phyloP scores from a whole-genome alignment of 805 yeast genomes.

The Tanozyma kutaoensis region DNA sequence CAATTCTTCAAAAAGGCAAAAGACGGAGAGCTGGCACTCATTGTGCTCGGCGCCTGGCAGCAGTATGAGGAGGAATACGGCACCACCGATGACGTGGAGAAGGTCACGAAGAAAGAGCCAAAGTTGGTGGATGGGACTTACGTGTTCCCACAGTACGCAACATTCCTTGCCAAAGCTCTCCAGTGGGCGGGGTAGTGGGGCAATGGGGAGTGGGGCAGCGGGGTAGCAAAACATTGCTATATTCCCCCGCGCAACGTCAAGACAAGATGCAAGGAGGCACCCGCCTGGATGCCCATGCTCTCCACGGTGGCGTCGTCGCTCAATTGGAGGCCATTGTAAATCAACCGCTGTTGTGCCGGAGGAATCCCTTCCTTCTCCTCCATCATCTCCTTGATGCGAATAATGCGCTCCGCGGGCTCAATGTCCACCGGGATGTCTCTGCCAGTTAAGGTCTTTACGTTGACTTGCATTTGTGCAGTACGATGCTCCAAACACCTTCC shows the following conservation, averaged over 20 bases:
- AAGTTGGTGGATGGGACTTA: no score
- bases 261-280: slow-evolving; percentile 81
- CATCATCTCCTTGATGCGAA: slow-evolving; percentile 75
- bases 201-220: no score
- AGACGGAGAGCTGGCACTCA: slow-evolving; percentile 30
- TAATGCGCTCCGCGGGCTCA: slow-evolving; percentile 53
- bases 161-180: no score
- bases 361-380: slow-evolving; percentile 97
- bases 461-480: slow-evolving; percentile 39
- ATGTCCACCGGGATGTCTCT: slow-evolving; percentile 71
- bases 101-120: slow-evolving; percentile 39
- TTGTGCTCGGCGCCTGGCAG: slow-evolving; percentile 46
- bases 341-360: slow-evolving; percentile 86
- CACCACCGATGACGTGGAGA: slow-evolving; percentile 15
- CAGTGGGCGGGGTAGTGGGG: no score
- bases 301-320: slow-evolving; percentile 68
- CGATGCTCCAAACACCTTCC: slow-evolving; percentile 74
- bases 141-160: no score
- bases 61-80: slow-evolving; percentile 61
- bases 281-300: slow-evolving; percentile 67
- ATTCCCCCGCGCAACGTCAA: slow-evolving; percentile 91
- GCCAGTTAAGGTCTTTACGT: slow-evolving; percentile 70
- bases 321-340: slow-evolving; percentile 86
- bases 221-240: no score
- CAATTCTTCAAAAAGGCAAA: slow-evolving; percentile 21